Evolutionary conservation across 345 rosid genomes (phyloP), one percentile per base, ranked within the genome.

Genomic region (Salix koriyanagi): DNA sequence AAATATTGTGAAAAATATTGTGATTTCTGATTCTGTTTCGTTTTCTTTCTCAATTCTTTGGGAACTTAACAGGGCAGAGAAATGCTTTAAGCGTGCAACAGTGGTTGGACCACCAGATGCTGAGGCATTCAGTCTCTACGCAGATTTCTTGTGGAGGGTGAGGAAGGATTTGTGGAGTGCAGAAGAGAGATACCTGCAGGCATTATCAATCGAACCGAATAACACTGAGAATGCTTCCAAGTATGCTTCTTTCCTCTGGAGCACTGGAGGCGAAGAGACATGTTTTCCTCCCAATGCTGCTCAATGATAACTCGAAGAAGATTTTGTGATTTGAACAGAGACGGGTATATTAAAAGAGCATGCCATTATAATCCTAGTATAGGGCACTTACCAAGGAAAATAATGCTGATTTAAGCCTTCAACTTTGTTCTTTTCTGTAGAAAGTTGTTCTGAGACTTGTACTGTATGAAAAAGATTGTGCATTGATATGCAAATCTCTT

Each of bases 221-320:
- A 91, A 78, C 82, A 71, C 89, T 15, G 83, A 64, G 56, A 69
- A 89, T 50, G 86, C 93, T 0, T 88, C 94, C 13, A 92, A 80
- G 74, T 91, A 94, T 26, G 97, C 94, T 1, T 73, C 77, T 80
- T 94, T 94, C 79, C 92, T 94, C 1, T 88, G 96, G 92, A 90
- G 41, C 72, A 91, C 93, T 0, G 93, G 97, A 28, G 96, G 86
- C 7, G 88, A 89, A 58, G 97, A 89, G 2, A 89, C 93, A 2
- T 92, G 94, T 79, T 92, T 52, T 73, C 93, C 95, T 12, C 81
- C 88, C 52, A 65, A 67, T 48, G 42, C 54, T 36, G 21, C 72
- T 52, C 61, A 50, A 6, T 50, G 56, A 50, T 18, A 50, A 18
- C 21, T 15, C 28, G 46, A 32, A 60, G 69, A 21, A 26, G 69